These are phyloP conservation scores for Tetracladium marchalianum DNA, from an alignment of 495 filamentous ascomycete genomes.

Conservation along the genomic window DNA sequence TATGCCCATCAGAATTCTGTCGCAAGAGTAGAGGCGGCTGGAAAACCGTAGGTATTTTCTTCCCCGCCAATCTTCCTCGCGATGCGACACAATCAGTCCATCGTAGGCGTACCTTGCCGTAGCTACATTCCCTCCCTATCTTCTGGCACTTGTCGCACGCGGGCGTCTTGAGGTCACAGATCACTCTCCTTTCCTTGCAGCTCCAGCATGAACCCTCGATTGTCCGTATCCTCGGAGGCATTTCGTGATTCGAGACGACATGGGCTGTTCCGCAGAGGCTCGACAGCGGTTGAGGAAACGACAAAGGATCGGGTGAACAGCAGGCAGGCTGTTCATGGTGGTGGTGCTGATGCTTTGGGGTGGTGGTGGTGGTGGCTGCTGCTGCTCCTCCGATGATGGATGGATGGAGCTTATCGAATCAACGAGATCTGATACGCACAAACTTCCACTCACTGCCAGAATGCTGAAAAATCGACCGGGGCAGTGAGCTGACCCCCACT, in stretches of 20 bases:
- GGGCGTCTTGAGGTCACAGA: conserved; percentile 25
- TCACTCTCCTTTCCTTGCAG: conserved; percentile 29
- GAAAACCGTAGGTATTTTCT: conserved; percentile 21
- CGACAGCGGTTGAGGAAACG: too few species aligned
- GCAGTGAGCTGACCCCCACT: too few species aligned
- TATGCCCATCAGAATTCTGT: conserved; percentile 16
- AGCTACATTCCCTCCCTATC: conserved; percentile 25
- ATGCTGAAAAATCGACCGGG: too few species aligned
- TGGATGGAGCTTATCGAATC: too few species aligned
- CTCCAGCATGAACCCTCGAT: conserved; percentile 30
- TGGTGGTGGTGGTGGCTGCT: too few species aligned
- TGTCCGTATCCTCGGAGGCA: conserved; percentile 24
- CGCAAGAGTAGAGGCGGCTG: conserved; percentile 7
- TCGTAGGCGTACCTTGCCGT: conserved; percentile 26
- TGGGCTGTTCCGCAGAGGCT: conserved; percentile 2
- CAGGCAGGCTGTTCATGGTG: too few species aligned
- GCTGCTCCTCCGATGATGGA: too few species aligned
- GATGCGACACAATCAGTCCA: conserved; percentile 24
- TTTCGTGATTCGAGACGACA: conserved; percentile 10
- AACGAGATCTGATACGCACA: too few species aligned
- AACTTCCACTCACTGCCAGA: too few species aligned
- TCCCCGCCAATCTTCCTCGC: conserved; percentile 21
- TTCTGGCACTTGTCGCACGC: conserved; percentile 25
- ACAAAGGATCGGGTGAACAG: too few species aligned
- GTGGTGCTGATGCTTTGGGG: too few species aligned